Percentiles rank a stretch among this genome's conserved stretches.
phyloP scores from a whole-genome alignment of 2,329 filamentous ascomycete genomes.

The Zymoseptoria pseudotritici region DNA sequence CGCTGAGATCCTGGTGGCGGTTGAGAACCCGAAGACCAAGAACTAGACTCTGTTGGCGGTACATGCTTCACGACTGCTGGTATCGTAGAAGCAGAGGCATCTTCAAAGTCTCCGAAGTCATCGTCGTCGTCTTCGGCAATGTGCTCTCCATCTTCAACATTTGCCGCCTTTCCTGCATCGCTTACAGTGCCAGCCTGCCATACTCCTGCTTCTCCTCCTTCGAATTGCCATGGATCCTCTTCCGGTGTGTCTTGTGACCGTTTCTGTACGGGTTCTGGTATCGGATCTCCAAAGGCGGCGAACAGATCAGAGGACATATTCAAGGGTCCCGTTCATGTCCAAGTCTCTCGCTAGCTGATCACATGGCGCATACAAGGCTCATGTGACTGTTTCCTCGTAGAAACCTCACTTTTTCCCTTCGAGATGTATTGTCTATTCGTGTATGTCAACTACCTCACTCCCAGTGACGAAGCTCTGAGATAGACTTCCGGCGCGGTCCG shows the following conservation, averaged over 20 bases:
- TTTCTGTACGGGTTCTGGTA: neutral
- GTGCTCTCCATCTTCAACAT: neutral
- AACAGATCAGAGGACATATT: slow-evolving; percentile 49
- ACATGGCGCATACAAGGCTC: neutral
- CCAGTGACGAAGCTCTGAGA: too few species aligned
- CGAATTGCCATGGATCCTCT: neutral
- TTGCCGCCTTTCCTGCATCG: neutral
- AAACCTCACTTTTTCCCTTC: too few species aligned
- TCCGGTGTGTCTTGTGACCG: neutral
- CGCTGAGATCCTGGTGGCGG: neutral
- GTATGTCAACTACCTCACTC: too few species aligned
- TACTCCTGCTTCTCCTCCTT: neutral
- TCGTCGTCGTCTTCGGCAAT: slow-evolving; percentile 33
- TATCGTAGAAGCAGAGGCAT: slow-evolving; percentile 24
- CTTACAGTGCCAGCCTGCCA: neutral
- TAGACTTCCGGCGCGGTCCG: neutral
- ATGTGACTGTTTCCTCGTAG: neutral
- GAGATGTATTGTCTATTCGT: too few species aligned
- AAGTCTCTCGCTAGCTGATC: neutral
- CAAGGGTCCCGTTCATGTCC: neutral
- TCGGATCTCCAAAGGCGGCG: slow-evolving; percentile 40
- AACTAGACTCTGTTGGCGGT: neutral
- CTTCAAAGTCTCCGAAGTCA: slow-evolving; percentile 50
- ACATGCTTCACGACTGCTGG: neutral
- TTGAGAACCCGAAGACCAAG: neutral